Evolutionary conservation across 306 rosid genomes (phyloP).

Genomic region (cucumber (Cucumis sativus)): DNA sequence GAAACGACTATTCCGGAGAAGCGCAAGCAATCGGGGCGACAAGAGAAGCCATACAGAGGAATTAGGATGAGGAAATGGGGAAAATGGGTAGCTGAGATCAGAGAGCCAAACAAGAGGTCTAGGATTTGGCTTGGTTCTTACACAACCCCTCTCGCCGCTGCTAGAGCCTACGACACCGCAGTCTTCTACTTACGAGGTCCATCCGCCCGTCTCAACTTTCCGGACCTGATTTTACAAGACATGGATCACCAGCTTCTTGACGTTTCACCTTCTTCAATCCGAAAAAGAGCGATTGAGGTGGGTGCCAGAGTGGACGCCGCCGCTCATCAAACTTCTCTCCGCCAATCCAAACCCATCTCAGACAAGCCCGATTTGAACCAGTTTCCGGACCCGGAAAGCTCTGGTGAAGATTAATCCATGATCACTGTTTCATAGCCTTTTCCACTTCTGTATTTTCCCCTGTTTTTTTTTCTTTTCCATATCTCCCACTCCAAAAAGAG

Average conservation of each 20-base stretch:
- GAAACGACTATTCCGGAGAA: slow-evolving; percentile 10
- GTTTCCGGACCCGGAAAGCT: slow-evolving; percentile 65
- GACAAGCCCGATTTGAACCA: slow-evolving; percentile 49
- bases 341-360: slow-evolving; percentile 8
- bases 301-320: slow-evolving; percentile 72
- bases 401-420: slow-evolving; percentile 19
- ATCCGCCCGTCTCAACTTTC: slow-evolving; percentile 57
- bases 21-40: slow-evolving; percentile 15
- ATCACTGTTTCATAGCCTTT: background rate
- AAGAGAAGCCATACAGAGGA: slow-evolving; percentile 45
- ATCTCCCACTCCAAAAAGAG: background rate
- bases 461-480: background rate
- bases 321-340: slow-evolving; percentile 40
- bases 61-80: slow-evolving; percentile 85
- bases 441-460: background rate
- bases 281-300: slow-evolving; percentile 51
- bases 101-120: slow-evolving; percentile 64
- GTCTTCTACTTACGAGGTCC: slow-evolving; percentile 52
- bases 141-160: slow-evolving; percentile 50
- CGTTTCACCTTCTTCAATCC: slow-evolving; percentile 45
- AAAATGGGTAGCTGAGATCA: slow-evolving; percentile 67
- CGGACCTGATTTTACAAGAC: slow-evolving; percentile 32
- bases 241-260: slow-evolving; percentile 12
- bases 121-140: slow-evolving; percentile 75
- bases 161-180: slow-evolving; percentile 79